Base-by-base conservation (phyloP, 2,329 filamentous ascomycete genomes). In the Colletotrichum nymphaeae region DNA sequence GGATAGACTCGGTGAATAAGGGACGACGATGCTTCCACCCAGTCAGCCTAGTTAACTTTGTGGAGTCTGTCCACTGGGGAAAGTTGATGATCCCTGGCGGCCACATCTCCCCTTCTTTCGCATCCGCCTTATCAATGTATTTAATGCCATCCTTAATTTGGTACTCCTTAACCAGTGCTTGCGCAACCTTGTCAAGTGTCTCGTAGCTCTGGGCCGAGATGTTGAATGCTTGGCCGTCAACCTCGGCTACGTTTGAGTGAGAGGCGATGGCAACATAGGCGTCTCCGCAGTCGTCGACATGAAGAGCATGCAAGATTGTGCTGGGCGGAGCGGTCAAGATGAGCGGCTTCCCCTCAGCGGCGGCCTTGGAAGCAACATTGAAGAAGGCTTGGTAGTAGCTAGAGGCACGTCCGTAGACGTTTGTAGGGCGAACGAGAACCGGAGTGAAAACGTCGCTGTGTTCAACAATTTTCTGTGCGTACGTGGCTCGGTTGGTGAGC, bases 231-330 rank as follows among this genome's bases (percentile, higher is more conserved):
- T 86, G 79, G 0, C 83, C 84, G 4, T 76, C 77, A 1, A 88
- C 79, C 0, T 76, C 77, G 0, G 46, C 62, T 24, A 81, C 79
- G 12, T 79, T 73, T 1, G 73, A 16, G n/a, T 86, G 80, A 30
- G 80, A 77, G 0, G 85, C 86, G 2, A 88, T 78, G 1, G 84
- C 80, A 4, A 88, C 78, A 69, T 88, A 89, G 0, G 85, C 86
- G 19, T 86, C 83, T 2, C 78, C 86, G 59, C 86, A 88, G 74
- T 88, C 87, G 74, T 88, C 86, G 14, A 88, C 80, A 72, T 88
- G 86, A 49, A 84, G 80, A 4, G 82, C 84, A 70, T 88, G 86
- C 73, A 86, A 77, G 37, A 88, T 84, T 16, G 79, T 83, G 22
- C 82, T 78, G 0, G 80, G 78, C 53, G 83, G 75, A 0, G 80